Percentiles rank a stretch among this genome's conserved stretches.
phyloP scores from a whole-genome alignment of 2,329 filamentous ascomycete genomes.

The Nothomitra cinnamomea region DNA sequence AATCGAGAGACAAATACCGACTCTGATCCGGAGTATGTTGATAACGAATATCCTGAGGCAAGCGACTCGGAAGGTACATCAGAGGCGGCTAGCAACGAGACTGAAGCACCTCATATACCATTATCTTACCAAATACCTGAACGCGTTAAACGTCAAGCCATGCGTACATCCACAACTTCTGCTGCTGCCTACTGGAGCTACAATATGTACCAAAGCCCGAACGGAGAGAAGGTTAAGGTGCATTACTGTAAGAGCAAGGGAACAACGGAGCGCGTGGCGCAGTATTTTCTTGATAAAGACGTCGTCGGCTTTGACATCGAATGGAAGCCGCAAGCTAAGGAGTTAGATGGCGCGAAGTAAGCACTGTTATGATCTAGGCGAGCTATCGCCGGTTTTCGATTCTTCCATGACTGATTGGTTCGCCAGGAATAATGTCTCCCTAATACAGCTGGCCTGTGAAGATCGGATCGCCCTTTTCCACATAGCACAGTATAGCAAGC shows the following conservation, averaged over 20 bases:
- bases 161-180: conserved; percentile 26
- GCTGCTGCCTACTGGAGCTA: conserved; percentile 49
- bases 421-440: conserved; percentile 49
- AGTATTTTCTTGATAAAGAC: conserved; percentile 49
- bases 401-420: conserved; percentile 27
- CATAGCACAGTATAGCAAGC: conserved; percentile 42
- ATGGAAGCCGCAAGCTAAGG: conserved; percentile 38
- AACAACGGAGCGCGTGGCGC: conserved; percentile 47
- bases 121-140: conserved; percentile 29
- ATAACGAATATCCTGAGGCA: neutral
- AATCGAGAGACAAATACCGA: too few species aligned
- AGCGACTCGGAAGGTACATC: neutral
- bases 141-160: conserved; percentile 30
- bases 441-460: conserved; percentile 69
- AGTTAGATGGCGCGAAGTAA: conserved; percentile 9
- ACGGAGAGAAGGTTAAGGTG: conserved; percentile 41
- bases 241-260: conserved; percentile 60
- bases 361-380: neutral
- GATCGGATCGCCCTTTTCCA: conserved; percentile 70
- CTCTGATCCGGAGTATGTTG: neutral
- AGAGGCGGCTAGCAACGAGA: neutral
- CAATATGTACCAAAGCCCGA: conserved; percentile 42
- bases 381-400: neutral
- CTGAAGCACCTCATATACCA: neutral
- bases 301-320: conserved; percentile 83